Conservation (phyloP, 352 stramenopile species). For the Pythium utonaiense region DNA sequence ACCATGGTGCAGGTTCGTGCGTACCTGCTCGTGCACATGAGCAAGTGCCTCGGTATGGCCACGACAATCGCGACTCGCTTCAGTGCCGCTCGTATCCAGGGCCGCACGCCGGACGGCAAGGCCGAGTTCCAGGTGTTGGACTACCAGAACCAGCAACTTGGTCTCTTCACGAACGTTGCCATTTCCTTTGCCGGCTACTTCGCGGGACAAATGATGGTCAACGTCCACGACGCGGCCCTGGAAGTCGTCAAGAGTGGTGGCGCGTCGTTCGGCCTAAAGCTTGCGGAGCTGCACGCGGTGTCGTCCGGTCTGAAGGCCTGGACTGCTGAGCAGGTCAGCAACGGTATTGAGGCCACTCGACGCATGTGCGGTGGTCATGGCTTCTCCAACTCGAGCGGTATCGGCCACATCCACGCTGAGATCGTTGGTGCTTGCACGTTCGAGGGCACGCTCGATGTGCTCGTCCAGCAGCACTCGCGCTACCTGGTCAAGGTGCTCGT, state of each 20-base stretch:
- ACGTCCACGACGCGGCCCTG: constrained; percentile 33
- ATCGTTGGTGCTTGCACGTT: constrained; percentile 48
- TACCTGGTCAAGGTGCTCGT: constrained; percentile 57
- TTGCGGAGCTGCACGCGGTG: constrained; percentile 52
- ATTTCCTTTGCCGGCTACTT: constrained; percentile 43
- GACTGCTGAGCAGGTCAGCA: constrained; percentile 33
- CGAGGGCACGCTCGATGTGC: constrained; percentile 71
- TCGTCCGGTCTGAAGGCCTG: constrained; percentile 55
- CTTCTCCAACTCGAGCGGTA: constrained; percentile 22
- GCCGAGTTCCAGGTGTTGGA: constrained; percentile 53
- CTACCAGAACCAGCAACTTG: constrained; percentile 58
- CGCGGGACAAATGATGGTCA: constrained; percentile 27
- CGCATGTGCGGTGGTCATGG: constrained; percentile 35
- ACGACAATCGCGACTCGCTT: constrained; percentile 53
- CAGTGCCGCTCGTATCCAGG: constrained; percentile 46
- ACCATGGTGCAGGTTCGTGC: constrained; percentile 50
- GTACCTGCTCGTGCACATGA: constrained; percentile 15
- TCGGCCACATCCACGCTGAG: constrained; percentile 34
- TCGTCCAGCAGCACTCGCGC: constrained; percentile 59
- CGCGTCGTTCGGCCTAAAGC: constrained; percentile 31
- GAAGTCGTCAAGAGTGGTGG: constrained; percentile 33
- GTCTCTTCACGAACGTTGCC: constrained; percentile 41
- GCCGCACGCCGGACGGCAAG: constrained; percentile 34
- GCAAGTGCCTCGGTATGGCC: constrained; percentile 16
- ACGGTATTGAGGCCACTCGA: constrained; percentile 46